phyloP scores from a whole-genome alignment of 2,329 filamentous ascomycete species.

The Hymenoscyphus fraxineus region DNA sequence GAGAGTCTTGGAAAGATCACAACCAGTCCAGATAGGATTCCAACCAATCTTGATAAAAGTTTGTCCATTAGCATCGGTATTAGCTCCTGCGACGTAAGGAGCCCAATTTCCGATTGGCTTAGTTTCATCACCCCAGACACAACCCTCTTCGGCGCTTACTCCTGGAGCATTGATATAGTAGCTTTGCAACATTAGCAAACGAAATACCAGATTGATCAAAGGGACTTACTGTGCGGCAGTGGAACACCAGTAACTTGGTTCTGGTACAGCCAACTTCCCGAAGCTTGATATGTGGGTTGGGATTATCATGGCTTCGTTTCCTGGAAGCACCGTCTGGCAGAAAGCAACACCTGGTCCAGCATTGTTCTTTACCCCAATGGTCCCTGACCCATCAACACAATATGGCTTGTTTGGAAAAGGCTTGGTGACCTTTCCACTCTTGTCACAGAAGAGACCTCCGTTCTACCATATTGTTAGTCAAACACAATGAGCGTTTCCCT shows the following conservation, averaged over 20 bases:
- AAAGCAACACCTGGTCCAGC: conserved; percentile 61
- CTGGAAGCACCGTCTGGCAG: conserved; percentile 76
- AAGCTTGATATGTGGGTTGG: conserved; percentile 61
- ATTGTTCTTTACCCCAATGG: conserved; percentile 64
- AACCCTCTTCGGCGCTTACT: conserved; percentile 54
- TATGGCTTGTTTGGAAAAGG: conserved; percentile 65
- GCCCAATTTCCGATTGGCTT: conserved; percentile 71
- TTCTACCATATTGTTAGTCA: conserved; percentile 45
- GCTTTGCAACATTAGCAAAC: conserved; percentile 39
- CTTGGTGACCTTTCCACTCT: conserved; percentile 61
- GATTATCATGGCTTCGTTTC: conserved; percentile 79
- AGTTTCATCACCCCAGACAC: conserved; percentile 64
- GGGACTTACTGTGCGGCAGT: conserved; percentile 69
- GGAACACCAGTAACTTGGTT: conserved; percentile 63
- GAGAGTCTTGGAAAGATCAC: conserved; percentile 48
- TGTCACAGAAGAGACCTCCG: conserved; percentile 70
- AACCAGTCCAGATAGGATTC: conserved; percentile 69
- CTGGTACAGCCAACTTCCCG: conserved; percentile 67
- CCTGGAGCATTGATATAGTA: conserved; percentile 79
- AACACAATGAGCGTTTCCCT: neutral
- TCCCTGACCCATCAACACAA: conserved; percentile 65
- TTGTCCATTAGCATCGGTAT: conserved; percentile 59
- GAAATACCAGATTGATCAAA: conserved; percentile 2
- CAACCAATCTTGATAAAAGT: conserved; percentile 74
- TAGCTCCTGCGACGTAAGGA: conserved; percentile 72